Evolutionary conservation across 306 rosid species (phyloP), one percentile per base, ranked within the genome.

Genomic region (Prunus fruticosa): DNA sequence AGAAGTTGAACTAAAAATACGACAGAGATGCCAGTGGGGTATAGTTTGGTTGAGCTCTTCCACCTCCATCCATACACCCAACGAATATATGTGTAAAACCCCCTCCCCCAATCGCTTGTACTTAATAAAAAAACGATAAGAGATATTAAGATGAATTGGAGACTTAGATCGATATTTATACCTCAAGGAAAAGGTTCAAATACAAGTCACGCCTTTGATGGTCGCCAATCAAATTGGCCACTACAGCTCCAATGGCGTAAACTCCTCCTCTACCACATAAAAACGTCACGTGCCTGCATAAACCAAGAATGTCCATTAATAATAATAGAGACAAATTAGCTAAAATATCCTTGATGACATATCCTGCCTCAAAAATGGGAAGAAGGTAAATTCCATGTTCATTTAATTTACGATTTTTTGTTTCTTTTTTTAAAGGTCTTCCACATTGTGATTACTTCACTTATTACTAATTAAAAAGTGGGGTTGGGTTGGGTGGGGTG

Each of bases 201-300:
- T 87, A 90, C 34, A 72, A 27, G 86, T 87, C 88, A 66, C 84
- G 86, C 78, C 79, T 94, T 80, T 11, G 83, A 43, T 54, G 85
- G 87, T 91, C 89, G 80, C 89, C 90, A 82, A 82, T 84, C 74
- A 74, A 85, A 76, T 85, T 77, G 43, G 98, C 93, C 65, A 86
- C 96, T 28, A 90, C 94, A 8, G 97, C 88, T 47, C 98, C 98
- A 79, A 91, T 80, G 1, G 94, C 93, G 32, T 83, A 90, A 3
- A 88, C 72, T 20, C 96, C 98, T 68, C 93, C 96, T 86, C 91
- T 85, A 16, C 98, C 98, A 20, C 98, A 87, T 57, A 94, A 84
- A 84, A 94, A 94, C 0, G 97, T 88, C 89, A 90, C 85, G 51
- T 90, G 89, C 89, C 98, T 94, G 89, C 41, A 56, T 28, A 50